Evolutionary conservation across 257 asterid species (phyloP).

Genomic region (Verbascum thapsus): DNA sequence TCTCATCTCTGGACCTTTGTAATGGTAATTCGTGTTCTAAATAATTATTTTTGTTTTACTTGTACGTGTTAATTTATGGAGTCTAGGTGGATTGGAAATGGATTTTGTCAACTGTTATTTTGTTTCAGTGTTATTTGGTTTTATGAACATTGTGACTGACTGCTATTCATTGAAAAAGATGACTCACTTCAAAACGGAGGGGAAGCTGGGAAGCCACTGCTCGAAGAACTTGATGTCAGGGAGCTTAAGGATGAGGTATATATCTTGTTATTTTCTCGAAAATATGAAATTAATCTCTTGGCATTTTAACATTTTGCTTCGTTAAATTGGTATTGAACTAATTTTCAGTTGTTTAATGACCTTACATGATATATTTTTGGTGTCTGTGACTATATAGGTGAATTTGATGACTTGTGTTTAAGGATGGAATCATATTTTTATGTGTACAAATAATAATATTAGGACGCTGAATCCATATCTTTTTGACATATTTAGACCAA

Average conservation of each 20-base stretch:
- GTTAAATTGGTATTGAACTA: slow-evolving; percentile 1
- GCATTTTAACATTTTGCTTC: neutral
- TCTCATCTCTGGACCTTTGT: slow-evolving; percentile 49
- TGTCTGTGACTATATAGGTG: neutral
- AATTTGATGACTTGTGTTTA: slow-evolving; percentile 1
- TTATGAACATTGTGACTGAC: slow-evolving; percentile 10
- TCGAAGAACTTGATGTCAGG: slow-evolving; percentile 35
- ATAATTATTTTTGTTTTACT: neutral
- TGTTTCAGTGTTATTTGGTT: neutral
- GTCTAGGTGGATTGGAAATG: neutral
- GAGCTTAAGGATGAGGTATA: slow-evolving; percentile 49
- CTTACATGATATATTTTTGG: neutral
- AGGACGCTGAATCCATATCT: slow-evolving; percentile 24
- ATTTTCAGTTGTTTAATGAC: slow-evolving; percentile 5
- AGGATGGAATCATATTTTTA: neutral
- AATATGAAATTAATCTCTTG: neutral
- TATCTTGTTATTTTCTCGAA: slow-evolving; percentile 15
- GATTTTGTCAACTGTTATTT: slow-evolving; percentile 1
- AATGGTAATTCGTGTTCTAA: slow-evolving; percentile 45
- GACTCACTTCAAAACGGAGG: slow-evolving; percentile 33
- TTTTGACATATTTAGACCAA: slow-evolving; percentile 3
- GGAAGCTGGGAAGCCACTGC: slow-evolving; percentile 26
- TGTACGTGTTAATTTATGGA: neutral
- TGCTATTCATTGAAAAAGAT: slow-evolving; percentile 20
- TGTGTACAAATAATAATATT: neutral